These are phyloP conservation scores for Canavalia ensiformis DNA, from an alignment of 306 rosid species.

Conservation along the genomic window DNA sequence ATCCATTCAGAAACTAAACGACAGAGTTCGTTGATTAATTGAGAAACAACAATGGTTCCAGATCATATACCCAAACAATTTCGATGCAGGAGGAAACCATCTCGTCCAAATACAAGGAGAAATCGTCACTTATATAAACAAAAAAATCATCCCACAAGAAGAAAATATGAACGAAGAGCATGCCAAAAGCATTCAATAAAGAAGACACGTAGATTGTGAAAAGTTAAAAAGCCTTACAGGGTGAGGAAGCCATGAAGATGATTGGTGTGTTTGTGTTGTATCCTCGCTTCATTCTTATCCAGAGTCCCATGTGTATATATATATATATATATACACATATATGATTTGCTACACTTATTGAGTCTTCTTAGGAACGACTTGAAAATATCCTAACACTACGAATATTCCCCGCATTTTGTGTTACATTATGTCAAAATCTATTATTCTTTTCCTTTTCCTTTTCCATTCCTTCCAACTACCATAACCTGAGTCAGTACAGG, in stretches of 20 bases:
- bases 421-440: background rate
- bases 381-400: background rate
- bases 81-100: background rate
- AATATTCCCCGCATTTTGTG: slow-evolving; percentile 9
- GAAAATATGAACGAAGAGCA: background rate
- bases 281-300: background rate
- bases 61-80: background rate
- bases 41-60: background rate
- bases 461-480: background rate
- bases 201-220: background rate
- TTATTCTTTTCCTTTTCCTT: background rate
- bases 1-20: slow-evolving; percentile 9
- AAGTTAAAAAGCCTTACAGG: slow-evolving; percentile 2
- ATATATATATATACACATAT: background rate
- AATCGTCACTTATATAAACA: background rate
- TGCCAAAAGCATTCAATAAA: background rate
- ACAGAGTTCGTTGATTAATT: background rate
- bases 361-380: background rate
- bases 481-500: background rate
- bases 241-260: slow-evolving; percentile 37
- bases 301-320: background rate
- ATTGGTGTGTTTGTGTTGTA: background rate
- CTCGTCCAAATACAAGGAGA: background rate
- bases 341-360: too few relatives aligned
- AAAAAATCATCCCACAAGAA: background rate